phyloP scores from a whole-genome alignment of 1,139 yeast species.

The Hyphopichia buzzinii region DNA sequence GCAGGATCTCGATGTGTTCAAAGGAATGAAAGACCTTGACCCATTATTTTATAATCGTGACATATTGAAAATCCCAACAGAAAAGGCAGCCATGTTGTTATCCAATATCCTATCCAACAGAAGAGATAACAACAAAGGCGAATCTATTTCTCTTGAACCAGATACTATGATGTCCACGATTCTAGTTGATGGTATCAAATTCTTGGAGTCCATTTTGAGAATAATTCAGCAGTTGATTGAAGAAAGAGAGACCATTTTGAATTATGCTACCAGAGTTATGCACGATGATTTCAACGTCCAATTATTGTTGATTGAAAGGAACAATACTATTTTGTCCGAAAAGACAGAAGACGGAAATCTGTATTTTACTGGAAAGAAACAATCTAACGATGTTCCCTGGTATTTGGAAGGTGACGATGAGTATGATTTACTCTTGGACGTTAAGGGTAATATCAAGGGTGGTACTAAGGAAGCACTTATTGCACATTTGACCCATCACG shows the following conservation, averaged over 20 bases:
- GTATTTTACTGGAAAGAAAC: slow-evolving; percentile 36
- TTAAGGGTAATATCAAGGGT: slow-evolving; percentile 75
- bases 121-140: slow-evolving; percentile 38
- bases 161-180: slow-evolving; percentile 45
- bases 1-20: slow-evolving; percentile 71
- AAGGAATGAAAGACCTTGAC: slow-evolving; percentile 59
- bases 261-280: slow-evolving; percentile 76
- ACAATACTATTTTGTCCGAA: slow-evolving; percentile 48
- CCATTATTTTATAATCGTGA: slow-evolving; percentile 43
- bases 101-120: slow-evolving; percentile 47
- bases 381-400: slow-evolving; percentile 63
- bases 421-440: slow-evolving; percentile 66
- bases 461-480: slow-evolving; percentile 82
- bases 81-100: slow-evolving; percentile 50
- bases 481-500: slow-evolving; percentile 82
- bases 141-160: slow-evolving; percentile 46
- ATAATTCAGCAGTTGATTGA: slow-evolving; percentile 60
- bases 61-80: slow-evolving; percentile 41
- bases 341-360: slow-evolving; percentile 37
- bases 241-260: slow-evolving; percentile 66
- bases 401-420: slow-evolving; percentile 78
- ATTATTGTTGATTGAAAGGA: slow-evolving; percentile 58
- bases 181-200: slow-evolving; percentile 44
- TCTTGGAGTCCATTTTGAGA: slow-evolving; percentile 41
- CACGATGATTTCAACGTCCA: slow-evolving; percentile 68